These are phyloP conservation scores for Orbilia quercus DNA, from an alignment of 2,329 filamentous ascomycete genomes.

Conservation along the genomic window DNA sequence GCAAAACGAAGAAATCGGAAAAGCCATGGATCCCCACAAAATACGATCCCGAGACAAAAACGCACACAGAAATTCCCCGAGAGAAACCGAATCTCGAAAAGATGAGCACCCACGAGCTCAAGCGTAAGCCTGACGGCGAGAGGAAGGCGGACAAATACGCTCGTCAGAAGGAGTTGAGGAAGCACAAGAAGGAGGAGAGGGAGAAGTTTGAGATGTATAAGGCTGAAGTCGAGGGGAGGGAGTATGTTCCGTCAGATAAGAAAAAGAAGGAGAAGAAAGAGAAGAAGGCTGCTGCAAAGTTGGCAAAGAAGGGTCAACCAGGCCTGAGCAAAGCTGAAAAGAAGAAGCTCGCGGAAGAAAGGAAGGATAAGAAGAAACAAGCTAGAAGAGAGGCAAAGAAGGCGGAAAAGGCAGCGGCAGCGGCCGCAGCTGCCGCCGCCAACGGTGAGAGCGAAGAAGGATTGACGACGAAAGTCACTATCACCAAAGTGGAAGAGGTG, in stretches of 20 bases:
- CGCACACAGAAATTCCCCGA: background rate
- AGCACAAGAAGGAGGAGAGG: conserved; percentile 47
- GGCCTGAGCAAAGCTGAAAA: conserved; percentile 41
- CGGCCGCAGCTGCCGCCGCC: conserved; percentile 32
- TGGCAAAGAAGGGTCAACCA: conserved; percentile 32
- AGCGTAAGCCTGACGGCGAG: conserved; percentile 33
- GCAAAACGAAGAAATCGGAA: conserved; percentile 29
- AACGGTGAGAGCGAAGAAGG: conserved; percentile 57
- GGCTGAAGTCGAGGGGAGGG: conserved; percentile 39
- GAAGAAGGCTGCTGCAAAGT: conserved; percentile 15
- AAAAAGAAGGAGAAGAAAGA: conserved; percentile 43
- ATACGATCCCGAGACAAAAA: conserved; percentile 19
- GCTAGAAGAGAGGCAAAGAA: conserved; percentile 61
- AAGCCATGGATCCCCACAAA: conserved; percentile 36
- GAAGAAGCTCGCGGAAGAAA: conserved; percentile 32
- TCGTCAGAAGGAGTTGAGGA: conserved; percentile 37
- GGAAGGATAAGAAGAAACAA: conserved; percentile 55
- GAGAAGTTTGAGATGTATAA: conserved; percentile 32
- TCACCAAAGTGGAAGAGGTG: conserved; percentile 63
- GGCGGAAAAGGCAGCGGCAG: conserved; percentile 57
- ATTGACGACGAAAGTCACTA: conserved; percentile 62
- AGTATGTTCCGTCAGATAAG: conserved; percentile 18
- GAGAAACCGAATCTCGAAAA: conserved; percentile 18
- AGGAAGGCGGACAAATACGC: conserved; percentile 43
- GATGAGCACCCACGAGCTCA: conserved; percentile 38